Base-by-base conservation (phyloP, 2,329 filamentous ascomycete species). In the Apiospora arundinis region DNA sequence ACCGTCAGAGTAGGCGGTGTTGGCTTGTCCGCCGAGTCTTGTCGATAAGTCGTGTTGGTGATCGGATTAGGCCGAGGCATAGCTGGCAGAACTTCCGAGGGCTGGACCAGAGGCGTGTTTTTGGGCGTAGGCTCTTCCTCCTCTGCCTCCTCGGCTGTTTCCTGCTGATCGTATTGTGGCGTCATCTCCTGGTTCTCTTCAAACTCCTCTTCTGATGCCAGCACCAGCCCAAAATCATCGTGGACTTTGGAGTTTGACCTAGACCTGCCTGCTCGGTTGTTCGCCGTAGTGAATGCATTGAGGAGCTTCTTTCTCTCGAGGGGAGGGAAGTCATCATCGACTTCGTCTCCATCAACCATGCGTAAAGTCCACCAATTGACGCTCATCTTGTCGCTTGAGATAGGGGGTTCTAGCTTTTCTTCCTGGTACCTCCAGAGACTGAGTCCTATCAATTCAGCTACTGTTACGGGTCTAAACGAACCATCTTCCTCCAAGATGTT, bases 321-420 rank as follows among this genome's bases (percentile, higher is more conserved):
- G 0, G 93, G 91, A 44, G 93, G 93, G 74, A 96, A 96, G 77
- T 96, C 94, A 74, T 94, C 92, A 75, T 97, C 93, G 1, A 95
- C 91, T 77, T 96, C 93, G 67, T 92, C 94, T 70, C 96, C 91
- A 73, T 96, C 91, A 1, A 95, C 93, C 90, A 97, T 95, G 52
- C 93, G 89, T 70, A 97, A 83, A 32, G 91, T 93, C 92, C 93
- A 96, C 84, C 91, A 91, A 77, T 95, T 95, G 75, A 95, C 91
- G 75, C 93, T 94, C 69, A 90, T 85, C 77, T 94, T 93, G 68
- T 91, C 88, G 1, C 83, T 79, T 0, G 90, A 84, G 12, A 96
- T 83, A 0, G 87, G 79, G 4, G 93, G 93, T 74, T 94, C 89
- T 40, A 90, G 84, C 75, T 92, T 92, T 78, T 95, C 93, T 76